Base-by-base conservation (phyloP, 2,329 filamentous ascomycete species). In the Venturiaceae sp. region DNA sequence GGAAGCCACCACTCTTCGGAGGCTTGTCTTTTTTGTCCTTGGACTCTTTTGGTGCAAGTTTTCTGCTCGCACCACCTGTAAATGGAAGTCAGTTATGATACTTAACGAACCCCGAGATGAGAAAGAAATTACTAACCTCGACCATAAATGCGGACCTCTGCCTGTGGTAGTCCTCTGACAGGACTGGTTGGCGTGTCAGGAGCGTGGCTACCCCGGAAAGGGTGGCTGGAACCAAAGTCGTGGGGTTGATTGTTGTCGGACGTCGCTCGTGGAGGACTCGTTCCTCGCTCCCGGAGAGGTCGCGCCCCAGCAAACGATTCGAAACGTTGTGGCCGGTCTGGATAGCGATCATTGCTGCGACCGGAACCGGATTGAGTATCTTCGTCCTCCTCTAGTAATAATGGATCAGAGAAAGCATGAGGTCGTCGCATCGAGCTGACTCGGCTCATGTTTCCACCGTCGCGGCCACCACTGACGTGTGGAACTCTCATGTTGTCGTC, bases 131-230 rank as follows among this genome's bases (percentile, higher is more conserved):
- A 72, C 77, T 72, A 64, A 82, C 80, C 80, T 74, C 80, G 72
- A 53, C 80, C 80, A 64, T 78, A 80, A 23, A 81, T 71, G 58
- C 80, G 70, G 19, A 79, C 70, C 63, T 81, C 77, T 58, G 75
- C 76, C 57, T 50, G 46, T 9, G 23, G n/a, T 13, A 32, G 19
- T 19, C 36, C 30, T 33, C 9, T 33, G 7, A 5, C 28, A 36
- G 55, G 19, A 34, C 47, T 50, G 21, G 34, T 23, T 21, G 30
- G 46, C 13, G 16, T 16, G 19, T 58, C 57, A 23, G 50, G 41
- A 46, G 28, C 19, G 21, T 53, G 33, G 28, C 36, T 16, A n/a
- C 36, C 3, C 6, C 26, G 26, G 26, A 30, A 50, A 14, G 44
- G 26, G 19, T 30, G 26, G 19, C 2, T n/a, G 4, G 44, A 30